Percentiles rank a stretch among this genome's conserved stretches.
phyloP scores from a whole-genome alignment of 2,329 filamentous ascomycete species.

The Parascedosporium putredinis region DNA sequence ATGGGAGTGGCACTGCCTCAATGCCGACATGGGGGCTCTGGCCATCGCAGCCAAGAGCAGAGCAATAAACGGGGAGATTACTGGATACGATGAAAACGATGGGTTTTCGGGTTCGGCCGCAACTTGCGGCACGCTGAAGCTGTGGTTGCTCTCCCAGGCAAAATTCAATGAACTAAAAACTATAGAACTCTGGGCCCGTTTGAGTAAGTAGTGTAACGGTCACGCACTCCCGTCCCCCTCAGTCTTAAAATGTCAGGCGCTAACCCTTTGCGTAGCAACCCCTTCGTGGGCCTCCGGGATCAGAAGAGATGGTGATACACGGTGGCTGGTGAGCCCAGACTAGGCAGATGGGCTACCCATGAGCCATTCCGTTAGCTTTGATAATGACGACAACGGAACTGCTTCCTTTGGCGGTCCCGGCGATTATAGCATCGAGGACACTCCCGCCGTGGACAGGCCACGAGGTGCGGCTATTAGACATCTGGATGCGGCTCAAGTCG shows the following conservation, averaged over 20 bases:
- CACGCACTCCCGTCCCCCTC: neutral
- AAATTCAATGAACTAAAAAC: slow-evolving; percentile 6
- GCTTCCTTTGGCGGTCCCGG: neutral
- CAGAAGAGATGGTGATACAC: neutral
- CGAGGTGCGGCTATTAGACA: neutral
- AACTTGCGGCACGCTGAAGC: slow-evolving; percentile 4
- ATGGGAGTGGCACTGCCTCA: slow-evolving; percentile 5
- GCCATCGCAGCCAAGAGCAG: neutral
- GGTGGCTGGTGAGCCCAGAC: slow-evolving; percentile 6
- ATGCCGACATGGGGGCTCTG: slow-evolving; percentile 5
- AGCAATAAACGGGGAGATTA: neutral
- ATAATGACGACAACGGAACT: neutral
- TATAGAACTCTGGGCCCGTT: slow-evolving; percentile 5
- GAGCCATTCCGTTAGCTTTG: slow-evolving; percentile 4
- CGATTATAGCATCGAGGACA: neutral
- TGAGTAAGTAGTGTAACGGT: neutral
- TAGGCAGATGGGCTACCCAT: slow-evolving; percentile 5
- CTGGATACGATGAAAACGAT: slow-evolving; percentile 2
- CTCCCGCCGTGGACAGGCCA: neutral
- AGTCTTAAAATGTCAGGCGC: no score
- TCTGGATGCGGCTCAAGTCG: neutral
- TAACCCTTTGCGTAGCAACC: no score
- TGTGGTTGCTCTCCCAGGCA: slow-evolving; percentile 7
- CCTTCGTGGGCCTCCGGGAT: slow-evolving; percentile 6
- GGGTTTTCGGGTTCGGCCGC: slow-evolving; percentile 3